Base-by-base conservation (phyloP, 768 basidiomycete genomes). In the Termitomyces sp. region DNA sequence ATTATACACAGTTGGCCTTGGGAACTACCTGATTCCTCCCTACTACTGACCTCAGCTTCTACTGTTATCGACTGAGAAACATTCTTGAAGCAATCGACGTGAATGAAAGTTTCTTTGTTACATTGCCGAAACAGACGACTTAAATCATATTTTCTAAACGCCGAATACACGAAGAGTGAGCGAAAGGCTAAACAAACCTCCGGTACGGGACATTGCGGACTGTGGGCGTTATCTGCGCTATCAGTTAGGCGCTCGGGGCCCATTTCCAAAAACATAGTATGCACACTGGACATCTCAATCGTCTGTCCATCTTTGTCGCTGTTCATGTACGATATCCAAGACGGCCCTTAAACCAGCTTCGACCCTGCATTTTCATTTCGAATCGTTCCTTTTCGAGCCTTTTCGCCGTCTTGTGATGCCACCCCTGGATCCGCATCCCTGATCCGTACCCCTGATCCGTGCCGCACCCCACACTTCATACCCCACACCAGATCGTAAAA, bases 361-460 rank as follows among this genome's bases (percentile, higher is more conserved):
- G 34, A 37, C 37, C 52, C 37, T 53, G 52, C 37, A 14, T 38
- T 25, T 29, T 25, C 12, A 53, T 53, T 53, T 53, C 20, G 25
- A 53, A 38, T 53, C 9, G 6, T 38, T 25, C 51, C 37, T 53
- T 53, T 38, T 38, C 15, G 4, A 36, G 12, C 34, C n/a, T 17
- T n/a, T 5, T 37, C 36, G 15, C 1, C 15, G 34, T 51, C 34
- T 7, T 25, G 20, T 53, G 37, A 53, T 15, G 14, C 14, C 37
- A 29, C 25, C 52, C 51, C 52, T 54, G 8, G 53, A 54, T 54
- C 53, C 53, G 38, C 14, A 11, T 29, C 37, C 36, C 37, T 53
- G 52, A 53, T 53, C 52, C 52, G 50, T 32, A 34, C n/a, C 37
- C 36, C 37, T 53, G 52, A 53, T 53, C 52, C 52, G 50, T 32